Percentiles rank a stretch among this genome's conserved stretches.
Conservation (phyloP, 495 filamentous ascomycete species). For the Aspergillus bridgeri region DNA sequence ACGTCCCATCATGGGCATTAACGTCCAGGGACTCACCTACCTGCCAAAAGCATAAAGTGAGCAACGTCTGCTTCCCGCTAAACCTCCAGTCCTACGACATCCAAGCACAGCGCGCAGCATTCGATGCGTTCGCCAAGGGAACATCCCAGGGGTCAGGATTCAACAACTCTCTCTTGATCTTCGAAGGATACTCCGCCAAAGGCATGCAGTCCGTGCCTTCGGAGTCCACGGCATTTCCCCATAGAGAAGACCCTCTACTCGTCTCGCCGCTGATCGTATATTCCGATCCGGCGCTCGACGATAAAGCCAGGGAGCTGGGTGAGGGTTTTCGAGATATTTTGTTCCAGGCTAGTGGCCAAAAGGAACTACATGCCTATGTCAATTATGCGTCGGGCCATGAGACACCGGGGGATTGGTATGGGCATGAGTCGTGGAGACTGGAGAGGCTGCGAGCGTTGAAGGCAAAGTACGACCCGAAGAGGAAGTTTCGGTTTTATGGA, state of each 20-base stretch:
- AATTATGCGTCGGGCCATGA: constrained; percentile 50
- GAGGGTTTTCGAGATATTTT: constrained; percentile 19
- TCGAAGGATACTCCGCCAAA: constrained; percentile 39
- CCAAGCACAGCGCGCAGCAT: constrained; percentile 15
- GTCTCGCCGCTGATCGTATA: constrained; percentile 18
- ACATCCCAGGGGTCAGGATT: constrained; percentile 39
- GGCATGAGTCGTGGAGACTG: constrained; percentile 46
- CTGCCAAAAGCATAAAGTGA: constrained; percentile 11
- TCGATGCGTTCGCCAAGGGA: constrained; percentile 20
- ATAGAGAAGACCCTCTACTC: constrained; percentile 28
- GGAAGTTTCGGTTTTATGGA: constrained; percentile 35
- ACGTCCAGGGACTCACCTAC: constrained; percentile 5
- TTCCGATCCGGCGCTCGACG: constrained; percentile 17
- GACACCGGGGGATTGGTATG: constrained; percentile 37
- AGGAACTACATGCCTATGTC: constrained; percentile 37
- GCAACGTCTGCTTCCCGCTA: constrained; percentile 19
- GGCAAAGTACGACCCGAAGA: constrained; percentile 73
- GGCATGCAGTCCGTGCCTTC: constrained; percentile 24
- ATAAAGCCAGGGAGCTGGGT: constrained; percentile 18
- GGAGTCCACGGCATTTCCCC: constrained; percentile 34
- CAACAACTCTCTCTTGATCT: constrained; percentile 23
- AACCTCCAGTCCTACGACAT: constrained; percentile 18
- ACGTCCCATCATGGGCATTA: constrained; percentile 12
- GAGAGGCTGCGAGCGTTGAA: constrained; percentile 62
- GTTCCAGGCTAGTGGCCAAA: constrained; percentile 14